Evolutionary conservation across 768 basidiomycete genomes (phyloP).

Genomic region (Suillus plorans): DNA sequence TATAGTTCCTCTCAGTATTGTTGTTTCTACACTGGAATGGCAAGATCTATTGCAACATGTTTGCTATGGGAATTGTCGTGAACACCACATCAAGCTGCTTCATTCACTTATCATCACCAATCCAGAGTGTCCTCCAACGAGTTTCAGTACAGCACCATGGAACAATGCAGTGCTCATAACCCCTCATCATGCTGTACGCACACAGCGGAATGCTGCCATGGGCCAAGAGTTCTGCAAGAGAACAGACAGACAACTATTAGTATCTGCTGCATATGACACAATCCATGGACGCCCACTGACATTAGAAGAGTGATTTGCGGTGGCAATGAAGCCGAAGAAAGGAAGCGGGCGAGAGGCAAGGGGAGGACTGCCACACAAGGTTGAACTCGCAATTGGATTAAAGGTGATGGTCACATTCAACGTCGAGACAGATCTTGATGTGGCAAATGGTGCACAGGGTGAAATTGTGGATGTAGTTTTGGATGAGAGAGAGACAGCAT

Average conservation of each 20-base stretch:
- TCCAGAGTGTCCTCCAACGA: conserved; percentile 15
- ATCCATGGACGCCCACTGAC: conserved; percentile 14
- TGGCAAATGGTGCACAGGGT: conserved; percentile 44
- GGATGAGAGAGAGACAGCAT: no score
- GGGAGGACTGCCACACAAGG: no score
- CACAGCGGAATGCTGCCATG: conserved; percentile 33
- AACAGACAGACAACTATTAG: no score
- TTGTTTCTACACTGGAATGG: no score
- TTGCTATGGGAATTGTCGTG: conserved; percentile 26
- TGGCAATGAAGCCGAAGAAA: not conserved
- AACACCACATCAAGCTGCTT: conserved; percentile 30
- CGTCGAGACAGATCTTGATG: conserved; percentile 38
- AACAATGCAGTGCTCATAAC: conserved; percentile 34
- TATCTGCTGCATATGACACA: conserved; percentile 31
- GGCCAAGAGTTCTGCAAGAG: no score
- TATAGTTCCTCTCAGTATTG: no score
- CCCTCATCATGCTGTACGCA: conserved; percentile 35
- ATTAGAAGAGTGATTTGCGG: conserved; percentile 12
- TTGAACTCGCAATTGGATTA: no score
- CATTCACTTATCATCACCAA: conserved; percentile 17
- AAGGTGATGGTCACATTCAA: conserved; percentile 25
- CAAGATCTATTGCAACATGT: conserved; percentile 27
- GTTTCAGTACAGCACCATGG: conserved; percentile 34
- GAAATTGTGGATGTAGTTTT: no score
- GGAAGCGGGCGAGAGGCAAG: no score